Base-by-base conservation (phyloP, 352 stramenopile species). In the Pythium monospermum region DNA sequence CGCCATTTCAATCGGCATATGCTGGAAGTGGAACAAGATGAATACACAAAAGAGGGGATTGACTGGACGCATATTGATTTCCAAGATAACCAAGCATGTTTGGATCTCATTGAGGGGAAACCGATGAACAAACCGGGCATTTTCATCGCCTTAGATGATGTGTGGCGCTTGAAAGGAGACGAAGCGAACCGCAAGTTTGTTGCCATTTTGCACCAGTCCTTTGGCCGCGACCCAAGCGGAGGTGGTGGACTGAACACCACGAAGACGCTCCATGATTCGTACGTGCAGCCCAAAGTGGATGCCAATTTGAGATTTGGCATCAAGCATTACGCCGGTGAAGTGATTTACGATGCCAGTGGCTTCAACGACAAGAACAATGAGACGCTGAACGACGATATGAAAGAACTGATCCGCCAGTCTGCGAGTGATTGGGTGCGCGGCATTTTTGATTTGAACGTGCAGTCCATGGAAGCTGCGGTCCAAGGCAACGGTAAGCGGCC, bases 351-450 rank as follows among this genome's bases (percentile, higher is more conserved):
- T 55, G 95, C 90, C 0, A 97, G 84, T 53, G 92, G 92, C 27
- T 99, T 99, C 65, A 96, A 98, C 26, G 96, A 99, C 62, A 99
- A 99, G 71, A 99, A 99, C 83, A 97, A 98, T 51, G 96, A 99
- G 64, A 98, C 89, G 42, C 57, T 99, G 54, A 96, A 97, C 54
- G 87, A 96, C 55, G 90, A 96, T 48, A 94, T 95, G 84, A 95
- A 95, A 67, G 87, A 96, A 52, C 65, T 97, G 11, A 89, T 96
- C 44, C 86, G 93, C 12, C 73, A 92, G 59, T 94, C 80, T 4
- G 61, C 69, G 49, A 94, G 76, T 44, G 73, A 86, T 31, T 95
- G 82, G 82, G 73, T 95, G 49, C 79, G 75, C 33, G 66, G 75
- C 15, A 93, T 95, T 51, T 93, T 95, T 44, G 78, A 92, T 44